Percentiles rank a stretch among this genome's conserved stretches.
Evolutionary conservation across 805 yeast genomes (phyloP).

Genomic region (Kodamaea jinghongensis): DNA sequence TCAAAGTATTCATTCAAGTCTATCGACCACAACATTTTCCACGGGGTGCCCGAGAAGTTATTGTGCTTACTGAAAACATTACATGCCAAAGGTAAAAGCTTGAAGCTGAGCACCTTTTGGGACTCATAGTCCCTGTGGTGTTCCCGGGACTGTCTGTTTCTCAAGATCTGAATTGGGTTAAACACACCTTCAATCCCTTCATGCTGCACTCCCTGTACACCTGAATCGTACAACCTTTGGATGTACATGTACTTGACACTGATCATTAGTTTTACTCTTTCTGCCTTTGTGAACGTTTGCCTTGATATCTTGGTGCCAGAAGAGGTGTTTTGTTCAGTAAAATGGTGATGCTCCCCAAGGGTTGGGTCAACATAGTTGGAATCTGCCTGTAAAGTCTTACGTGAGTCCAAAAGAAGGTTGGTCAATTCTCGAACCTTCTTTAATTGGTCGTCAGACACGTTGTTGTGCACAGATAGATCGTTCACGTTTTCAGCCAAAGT

Average conservation of each 20-base stretch:
- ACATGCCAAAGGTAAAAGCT: constrained; percentile 60
- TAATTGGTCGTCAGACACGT: constrained; percentile 6
- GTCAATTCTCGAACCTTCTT: constrained; percentile 36
- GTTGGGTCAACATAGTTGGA: constrained; percentile 37
- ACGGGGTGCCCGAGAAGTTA: constrained; percentile 20
- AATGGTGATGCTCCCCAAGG: constrained; percentile 7
- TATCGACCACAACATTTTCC: constrained; percentile 61
- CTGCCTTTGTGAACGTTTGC: constrained; percentile 45
- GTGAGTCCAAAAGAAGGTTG: constrained; percentile 34
- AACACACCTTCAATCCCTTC: constrained; percentile 64
- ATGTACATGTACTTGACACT: constrained; percentile 50
- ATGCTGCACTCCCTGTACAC: constrained; percentile 23
- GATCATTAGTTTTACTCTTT: constrained; percentile 46
- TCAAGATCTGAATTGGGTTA: constrained; percentile 79
- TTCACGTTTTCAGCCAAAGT: too few species aligned
- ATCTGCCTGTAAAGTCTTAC: constrained; percentile 42
- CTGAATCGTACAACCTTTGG: constrained; percentile 35
- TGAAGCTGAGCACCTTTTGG: constrained; percentile 40
- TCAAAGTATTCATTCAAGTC: constrained; percentile 56
- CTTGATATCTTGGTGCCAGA: constrained; percentile 25
- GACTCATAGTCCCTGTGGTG: constrained; percentile 20
- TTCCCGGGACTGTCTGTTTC: constrained; percentile 62
- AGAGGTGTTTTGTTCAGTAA: neutral
- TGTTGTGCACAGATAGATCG: neutral
- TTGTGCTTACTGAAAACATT: constrained; percentile 52